Evolutionary conservation across 768 basidiomycete genomes (phyloP).

Genomic region (Baorangia bicolor): DNA sequence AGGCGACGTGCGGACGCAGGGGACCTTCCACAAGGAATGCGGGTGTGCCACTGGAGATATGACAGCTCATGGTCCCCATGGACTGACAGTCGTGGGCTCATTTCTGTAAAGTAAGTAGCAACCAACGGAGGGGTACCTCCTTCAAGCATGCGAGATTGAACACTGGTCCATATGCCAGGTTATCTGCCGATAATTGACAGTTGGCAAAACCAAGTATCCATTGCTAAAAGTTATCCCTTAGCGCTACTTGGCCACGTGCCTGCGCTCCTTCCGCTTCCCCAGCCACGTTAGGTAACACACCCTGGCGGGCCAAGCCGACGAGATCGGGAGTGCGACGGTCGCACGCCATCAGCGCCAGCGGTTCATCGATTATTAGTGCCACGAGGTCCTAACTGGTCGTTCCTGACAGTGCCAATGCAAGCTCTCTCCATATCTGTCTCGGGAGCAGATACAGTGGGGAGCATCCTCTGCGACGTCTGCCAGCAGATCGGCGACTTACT

Average conservation of each 20-base stretch:
- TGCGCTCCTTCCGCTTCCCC: background rate
- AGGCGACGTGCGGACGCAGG: conserved; percentile 9
- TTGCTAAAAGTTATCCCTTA: background rate
- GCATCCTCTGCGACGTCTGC: background rate
- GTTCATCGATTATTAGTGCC: conserved; percentile 17
- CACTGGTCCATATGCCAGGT: background rate
- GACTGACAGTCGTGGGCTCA: conserved; percentile 8
- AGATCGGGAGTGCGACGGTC: conserved; percentile 21
- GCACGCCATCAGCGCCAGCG: conserved; percentile 15
- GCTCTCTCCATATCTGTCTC: conserved; percentile 4
- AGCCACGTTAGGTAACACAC: background rate
- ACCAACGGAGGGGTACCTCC: background rate
- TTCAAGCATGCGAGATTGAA: background rate
- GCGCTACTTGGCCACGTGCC: conserved; percentile 4
- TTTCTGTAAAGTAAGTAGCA: background rate
- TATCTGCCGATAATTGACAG: background rate
- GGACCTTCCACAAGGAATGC: background rate
- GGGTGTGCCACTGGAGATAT: conserved; percentile 2
- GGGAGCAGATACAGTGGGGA: conserved; percentile 10
- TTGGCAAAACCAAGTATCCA: background rate
- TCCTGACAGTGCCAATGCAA: conserved; percentile 11
- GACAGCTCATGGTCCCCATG: conserved; percentile 5
- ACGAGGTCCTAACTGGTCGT: conserved; percentile 19
- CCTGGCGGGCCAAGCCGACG: conserved; percentile 7
- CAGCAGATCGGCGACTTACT: conserved; percentile 7